Conservation (phyloP, 2,329 filamentous ascomycete genomes). For the Trichothecium roseum region DNA sequence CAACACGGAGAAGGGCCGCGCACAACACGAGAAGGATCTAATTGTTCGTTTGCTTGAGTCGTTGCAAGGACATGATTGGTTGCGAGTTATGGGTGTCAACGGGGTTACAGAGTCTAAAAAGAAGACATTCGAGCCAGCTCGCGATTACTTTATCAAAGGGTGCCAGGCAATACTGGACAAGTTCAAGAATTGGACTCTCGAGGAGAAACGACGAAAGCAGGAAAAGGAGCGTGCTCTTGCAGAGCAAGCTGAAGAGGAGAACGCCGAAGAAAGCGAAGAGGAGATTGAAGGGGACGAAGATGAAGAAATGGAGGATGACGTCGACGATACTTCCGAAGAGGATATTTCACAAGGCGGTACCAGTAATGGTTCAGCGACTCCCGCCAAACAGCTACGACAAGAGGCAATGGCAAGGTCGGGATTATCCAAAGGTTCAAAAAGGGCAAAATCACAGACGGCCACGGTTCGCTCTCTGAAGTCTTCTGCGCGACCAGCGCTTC, state of each 20-base stretch:
- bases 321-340: slow-evolving; percentile 31
- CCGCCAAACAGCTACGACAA: slow-evolving; percentile 63
- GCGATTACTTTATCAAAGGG: slow-evolving; percentile 74
- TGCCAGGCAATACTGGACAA: slow-evolving; percentile 77
- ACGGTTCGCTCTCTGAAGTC: slow-evolving; percentile 14
- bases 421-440: no score
- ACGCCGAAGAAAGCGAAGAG: slow-evolving; percentile 24
- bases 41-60: slow-evolving; percentile 63
- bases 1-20: slow-evolving; percentile 53
- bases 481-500: slow-evolving; percentile 10
- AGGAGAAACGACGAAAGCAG: slow-evolving; percentile 74
- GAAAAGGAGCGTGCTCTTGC: slow-evolving; percentile 54
- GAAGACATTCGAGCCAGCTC: slow-evolving; percentile 76
- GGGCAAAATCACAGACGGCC: slow-evolving; percentile 18
- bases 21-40: slow-evolving; percentile 57
- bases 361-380: slow-evolving; percentile 22
- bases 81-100: slow-evolving; percentile 82
- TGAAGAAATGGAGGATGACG: slow-evolving; percentile 14
- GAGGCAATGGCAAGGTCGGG: slow-evolving; percentile 50
- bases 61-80: slow-evolving; percentile 84
- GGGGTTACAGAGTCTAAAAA: slow-evolving; percentile 76
- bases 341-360: slow-evolving; percentile 46
- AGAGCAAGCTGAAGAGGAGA: slow-evolving; percentile 19
- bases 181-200: slow-evolving; percentile 77
- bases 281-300: slow-evolving; percentile 17